Evolutionary conservation across 1,139 yeast species (phyloP).

Genomic region (Pichia sp.): DNA sequence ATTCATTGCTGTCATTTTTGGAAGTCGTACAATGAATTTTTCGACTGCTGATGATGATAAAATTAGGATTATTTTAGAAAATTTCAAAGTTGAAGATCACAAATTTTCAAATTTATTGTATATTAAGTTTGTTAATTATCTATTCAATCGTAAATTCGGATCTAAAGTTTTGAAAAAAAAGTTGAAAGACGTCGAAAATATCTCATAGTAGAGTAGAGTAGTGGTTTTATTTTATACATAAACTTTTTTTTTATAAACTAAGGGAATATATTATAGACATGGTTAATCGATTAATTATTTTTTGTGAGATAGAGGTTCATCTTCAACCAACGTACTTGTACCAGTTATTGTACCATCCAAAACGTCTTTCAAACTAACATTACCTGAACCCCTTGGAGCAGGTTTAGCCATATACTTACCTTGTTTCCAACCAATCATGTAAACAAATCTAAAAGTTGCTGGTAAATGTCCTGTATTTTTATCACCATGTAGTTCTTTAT

Average conservation of each 20-base stretch:
- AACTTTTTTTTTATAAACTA: background rate
- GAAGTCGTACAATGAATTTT: slow-evolving; percentile 2
- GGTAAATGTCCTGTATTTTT: slow-evolving; percentile 43
- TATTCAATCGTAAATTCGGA: background rate
- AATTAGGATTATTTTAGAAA: background rate
- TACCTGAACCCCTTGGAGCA: slow-evolving; percentile 63
- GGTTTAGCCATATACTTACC: slow-evolving; percentile 63
- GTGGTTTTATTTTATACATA: background rate
- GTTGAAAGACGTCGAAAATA: background rate
- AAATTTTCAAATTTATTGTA: background rate
- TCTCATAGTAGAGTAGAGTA: background rate
- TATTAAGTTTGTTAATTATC: slow-evolving; percentile 1
- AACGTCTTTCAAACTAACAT: slow-evolving; percentile 60
- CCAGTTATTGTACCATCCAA: slow-evolving; percentile 26
- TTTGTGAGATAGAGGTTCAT: slow-evolving; percentile 8
- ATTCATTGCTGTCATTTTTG: slow-evolving; percentile 6
- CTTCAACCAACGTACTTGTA: slow-evolving; percentile 18
- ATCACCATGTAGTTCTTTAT: slow-evolving; percentile 63
- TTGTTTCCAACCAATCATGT: slow-evolving; percentile 88
- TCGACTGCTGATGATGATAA: slow-evolving; percentile 1
- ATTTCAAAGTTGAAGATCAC: background rate
- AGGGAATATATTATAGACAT: background rate
- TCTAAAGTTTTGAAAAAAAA: background rate
- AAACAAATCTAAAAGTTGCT: slow-evolving; percentile 66
- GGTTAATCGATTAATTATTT: slow-evolving; percentile 23